phyloP scores from a whole-genome alignment of 129 eudicot genomes.

The Flaveria linearis region DNA sequence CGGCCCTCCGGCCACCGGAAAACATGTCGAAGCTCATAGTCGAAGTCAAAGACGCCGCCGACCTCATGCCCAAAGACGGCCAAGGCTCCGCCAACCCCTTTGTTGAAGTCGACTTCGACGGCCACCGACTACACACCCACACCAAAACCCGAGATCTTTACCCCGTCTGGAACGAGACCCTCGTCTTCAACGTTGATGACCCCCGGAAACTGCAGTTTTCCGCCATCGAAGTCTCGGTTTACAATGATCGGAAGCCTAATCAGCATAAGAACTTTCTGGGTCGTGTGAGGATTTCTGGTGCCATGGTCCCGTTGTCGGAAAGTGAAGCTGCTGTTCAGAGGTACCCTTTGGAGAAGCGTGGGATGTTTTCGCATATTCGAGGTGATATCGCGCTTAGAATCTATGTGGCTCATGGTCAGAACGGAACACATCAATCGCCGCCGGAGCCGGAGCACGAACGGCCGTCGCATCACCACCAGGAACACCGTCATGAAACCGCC shows the following conservation, averaged over 20 bases:
- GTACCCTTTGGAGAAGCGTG: slow-evolving; percentile 85
- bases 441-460: slow-evolving; percentile 4
- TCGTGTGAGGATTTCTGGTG: slow-evolving; percentile 71
- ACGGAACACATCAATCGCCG: slow-evolving; percentile 19
- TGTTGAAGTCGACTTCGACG: slow-evolving; percentile 66
- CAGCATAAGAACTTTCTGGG: slow-evolving; percentile 65
- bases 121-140: slow-evolving; percentile 59
- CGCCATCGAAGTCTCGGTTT: slow-evolving; percentile 56
- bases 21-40: slow-evolving; percentile 68
- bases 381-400: slow-evolving; percentile 76
- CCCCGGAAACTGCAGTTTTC: slow-evolving; percentile 29
- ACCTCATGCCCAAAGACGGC: slow-evolving; percentile 95
- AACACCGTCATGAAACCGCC: slow-evolving; percentile 13
- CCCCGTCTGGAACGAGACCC: slow-evolving; percentile 74
- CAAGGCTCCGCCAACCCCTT: slow-evolving; percentile 84
- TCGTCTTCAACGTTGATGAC: slow-evolving; percentile 55
- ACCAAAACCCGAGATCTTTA: slow-evolving; percentile 61
- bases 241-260: slow-evolving; percentile 45
- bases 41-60: slow-evolving; percentile 69
- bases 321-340: slow-evolving; percentile 53
- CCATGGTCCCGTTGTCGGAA: slow-evolving; percentile 49
- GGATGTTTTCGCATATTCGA: slow-evolving; percentile 70
- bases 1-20: slow-evolving; percentile 22
- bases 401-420: slow-evolving; percentile 31
- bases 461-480: slow-evolving; percentile 24